A percentile compares a stretch with the other conserved stretches of the same genome.
Conservation (phyloP, 2,329 filamentous ascomycete genomes). For the Claviceps sp. region DNA sequence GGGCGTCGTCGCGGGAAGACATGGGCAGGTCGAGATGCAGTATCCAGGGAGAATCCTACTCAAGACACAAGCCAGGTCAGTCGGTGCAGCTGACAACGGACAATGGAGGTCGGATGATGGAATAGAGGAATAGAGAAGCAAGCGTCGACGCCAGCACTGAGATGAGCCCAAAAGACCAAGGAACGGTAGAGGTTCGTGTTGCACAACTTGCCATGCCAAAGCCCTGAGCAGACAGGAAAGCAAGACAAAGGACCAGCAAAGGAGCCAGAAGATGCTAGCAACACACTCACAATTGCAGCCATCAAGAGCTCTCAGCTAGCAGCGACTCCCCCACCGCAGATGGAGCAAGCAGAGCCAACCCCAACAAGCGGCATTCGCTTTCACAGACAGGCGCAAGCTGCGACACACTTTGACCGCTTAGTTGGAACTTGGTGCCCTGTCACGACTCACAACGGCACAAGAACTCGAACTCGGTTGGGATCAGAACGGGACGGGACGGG, state of each 20-base stretch:
- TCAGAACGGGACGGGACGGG: too few relatives aligned
- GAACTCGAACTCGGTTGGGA: too few relatives aligned
- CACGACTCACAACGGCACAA: too few relatives aligned
- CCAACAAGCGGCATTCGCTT: neutral
- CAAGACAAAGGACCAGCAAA: neutral
- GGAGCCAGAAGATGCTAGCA: neutral
- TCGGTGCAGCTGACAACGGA: neutral
- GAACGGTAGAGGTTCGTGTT: too few relatives aligned
- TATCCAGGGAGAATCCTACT: constrained; percentile 35
- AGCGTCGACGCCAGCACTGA: neutral
- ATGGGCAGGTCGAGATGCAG: constrained; percentile 28
- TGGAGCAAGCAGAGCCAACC: neutral
- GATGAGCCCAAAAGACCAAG: too few relatives aligned
- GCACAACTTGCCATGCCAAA: too few relatives aligned
- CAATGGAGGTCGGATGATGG: neutral
- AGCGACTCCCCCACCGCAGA: neutral
- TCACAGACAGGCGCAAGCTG: too few relatives aligned
- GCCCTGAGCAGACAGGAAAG: neutral
- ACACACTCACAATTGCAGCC: constrained; percentile 21
- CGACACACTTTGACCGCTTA: too few relatives aligned
- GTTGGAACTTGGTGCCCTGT: too few relatives aligned
- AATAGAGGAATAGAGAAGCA: neutral
- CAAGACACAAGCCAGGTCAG: neutral
- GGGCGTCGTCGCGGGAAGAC: constrained; percentile 25
- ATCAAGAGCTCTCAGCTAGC: constrained; percentile 15